phyloP scores from a whole-genome alignment of 129 eudicot genomes.

The Tagetes erecta region DNA sequence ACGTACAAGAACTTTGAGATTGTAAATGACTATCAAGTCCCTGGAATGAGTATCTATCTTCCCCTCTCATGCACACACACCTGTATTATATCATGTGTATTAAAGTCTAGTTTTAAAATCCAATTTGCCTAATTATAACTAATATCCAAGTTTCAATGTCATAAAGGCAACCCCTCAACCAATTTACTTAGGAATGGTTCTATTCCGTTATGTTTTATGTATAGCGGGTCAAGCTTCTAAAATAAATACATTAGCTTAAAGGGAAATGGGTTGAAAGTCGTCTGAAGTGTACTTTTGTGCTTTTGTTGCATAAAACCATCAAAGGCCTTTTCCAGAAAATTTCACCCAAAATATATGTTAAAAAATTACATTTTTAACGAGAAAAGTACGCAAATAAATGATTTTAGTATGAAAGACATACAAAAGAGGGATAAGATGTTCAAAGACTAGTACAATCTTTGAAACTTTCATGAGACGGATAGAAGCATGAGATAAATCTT shows the following conservation, averaged over 20 bases:
- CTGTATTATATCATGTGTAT: background rate
- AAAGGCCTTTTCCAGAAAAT: background rate
- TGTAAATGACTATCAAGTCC: slow-evolving; percentile 95
- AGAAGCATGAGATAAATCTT: background rate
- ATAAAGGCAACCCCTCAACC: background rate
- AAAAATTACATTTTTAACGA: background rate
- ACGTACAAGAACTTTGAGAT: slow-evolving; percentile 91
- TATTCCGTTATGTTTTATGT: background rate
- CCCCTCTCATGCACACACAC: slow-evolving; percentile 13
- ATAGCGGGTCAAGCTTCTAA: background rate
- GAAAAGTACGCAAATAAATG: background rate
- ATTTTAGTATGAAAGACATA: background rate
- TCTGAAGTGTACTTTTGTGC: background rate
- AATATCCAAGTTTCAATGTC: background rate
- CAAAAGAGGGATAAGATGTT: background rate
- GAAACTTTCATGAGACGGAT: background rate
- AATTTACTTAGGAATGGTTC: background rate
- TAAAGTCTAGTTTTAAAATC: slow-evolving; percentile 5
- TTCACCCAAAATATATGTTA: background rate
- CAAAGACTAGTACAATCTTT: background rate
- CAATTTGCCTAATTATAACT: background rate
- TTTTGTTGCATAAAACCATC: slow-evolving; percentile 1
- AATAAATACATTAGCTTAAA: background rate
- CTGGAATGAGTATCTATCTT: slow-evolving; percentile 81
- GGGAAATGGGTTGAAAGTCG: background rate